Conservation (phyloP, 257 asterid species). For the Marsdenia floribunda region DNA sequence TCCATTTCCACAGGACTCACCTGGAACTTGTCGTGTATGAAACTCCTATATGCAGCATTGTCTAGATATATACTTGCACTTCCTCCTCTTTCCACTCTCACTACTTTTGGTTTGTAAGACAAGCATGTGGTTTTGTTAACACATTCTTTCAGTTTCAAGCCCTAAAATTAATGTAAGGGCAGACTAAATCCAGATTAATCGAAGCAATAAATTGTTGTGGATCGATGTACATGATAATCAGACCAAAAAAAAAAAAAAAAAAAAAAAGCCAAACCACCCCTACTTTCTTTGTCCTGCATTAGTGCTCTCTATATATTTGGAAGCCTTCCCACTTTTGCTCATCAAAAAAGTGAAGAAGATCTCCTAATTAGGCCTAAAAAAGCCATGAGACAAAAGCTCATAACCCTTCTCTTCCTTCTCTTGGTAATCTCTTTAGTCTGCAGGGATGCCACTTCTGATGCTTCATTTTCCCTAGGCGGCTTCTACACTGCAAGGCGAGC, state of each 20-base stretch:
- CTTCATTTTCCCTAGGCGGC: conserved; percentile 8
- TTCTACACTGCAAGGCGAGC: conserved; percentile 1
- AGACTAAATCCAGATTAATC: no score
- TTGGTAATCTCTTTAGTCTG: conserved; percentile 10
- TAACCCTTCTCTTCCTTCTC: conserved; percentile 3
- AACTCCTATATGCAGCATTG: conserved; percentile 44
- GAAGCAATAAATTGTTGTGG: no score
- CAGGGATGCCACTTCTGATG: conserved; percentile 12
- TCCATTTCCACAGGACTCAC: conserved; percentile 47
- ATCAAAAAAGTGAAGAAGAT: conserved; percentile 5
- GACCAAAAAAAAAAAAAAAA: neutral
- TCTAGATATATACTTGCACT: conserved; percentile 49
- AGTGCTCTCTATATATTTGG: conserved; percentile 11
- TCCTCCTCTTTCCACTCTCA: conserved; percentile 28
- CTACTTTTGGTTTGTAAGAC: conserved; percentile 30
- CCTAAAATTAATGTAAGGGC: conserved; percentile 13
- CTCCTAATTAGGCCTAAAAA: neutral
- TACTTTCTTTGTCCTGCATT: neutral
- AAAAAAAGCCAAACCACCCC: neutral
- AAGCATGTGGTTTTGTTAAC: conserved; percentile 39
- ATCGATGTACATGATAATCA: no score
- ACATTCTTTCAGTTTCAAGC: conserved; percentile 27
- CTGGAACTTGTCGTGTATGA: conserved; percentile 23
- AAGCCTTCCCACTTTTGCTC: conserved; percentile 6
- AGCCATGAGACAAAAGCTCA: conserved; percentile 14